Conservation (phyloP, 768 basidiomycete genomes). For the Amanita fuliginea region DNA sequence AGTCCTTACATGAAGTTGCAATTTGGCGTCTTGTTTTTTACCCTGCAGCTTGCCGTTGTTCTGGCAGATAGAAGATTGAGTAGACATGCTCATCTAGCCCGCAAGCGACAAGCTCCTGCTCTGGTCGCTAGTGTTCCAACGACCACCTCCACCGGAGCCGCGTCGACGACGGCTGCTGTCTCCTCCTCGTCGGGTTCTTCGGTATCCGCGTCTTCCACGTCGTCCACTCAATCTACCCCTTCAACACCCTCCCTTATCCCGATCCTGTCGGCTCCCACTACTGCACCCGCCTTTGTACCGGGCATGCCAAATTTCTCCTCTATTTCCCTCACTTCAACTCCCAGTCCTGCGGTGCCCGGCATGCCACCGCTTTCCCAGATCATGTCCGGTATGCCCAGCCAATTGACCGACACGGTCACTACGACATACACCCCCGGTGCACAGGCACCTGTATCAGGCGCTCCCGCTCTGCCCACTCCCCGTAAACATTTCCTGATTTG, state of each 20-base stretch:
- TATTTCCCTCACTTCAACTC: background rate
- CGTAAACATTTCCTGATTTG: slow-evolving; percentile 27
- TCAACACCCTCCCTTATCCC: background rate
- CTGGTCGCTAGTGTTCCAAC: background rate
- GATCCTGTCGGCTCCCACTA: background rate
- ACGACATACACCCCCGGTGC: slow-evolving; percentile 28
- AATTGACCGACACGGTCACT: slow-evolving; percentile 2
- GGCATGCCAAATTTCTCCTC: background rate
- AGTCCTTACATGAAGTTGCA: slow-evolving; percentile 33
- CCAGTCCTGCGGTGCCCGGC: slow-evolving; percentile 1
- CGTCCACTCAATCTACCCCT: slow-evolving; percentile 7
- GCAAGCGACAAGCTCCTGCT: slow-evolving; percentile 25
- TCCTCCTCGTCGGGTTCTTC: background rate
- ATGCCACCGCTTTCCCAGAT: slow-evolving; percentile 1
- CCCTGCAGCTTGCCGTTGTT: slow-evolving; percentile 23
- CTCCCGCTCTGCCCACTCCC: slow-evolving; percentile 51
- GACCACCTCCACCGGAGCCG: background rate
- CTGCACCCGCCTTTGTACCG: background rate
- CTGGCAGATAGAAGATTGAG: slow-evolving; percentile 25
- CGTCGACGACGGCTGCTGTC: background rate
- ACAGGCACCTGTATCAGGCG: slow-evolving; percentile 51
- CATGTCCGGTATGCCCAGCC: slow-evolving; percentile 3
- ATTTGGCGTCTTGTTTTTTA: slow-evolving; percentile 33
- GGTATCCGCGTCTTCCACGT: slow-evolving; percentile 6
- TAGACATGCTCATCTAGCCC: slow-evolving; percentile 22